Base-by-base conservation (phyloP, 2,329 filamentous ascomycete species). In the Penicillium vulpinum region DNA sequence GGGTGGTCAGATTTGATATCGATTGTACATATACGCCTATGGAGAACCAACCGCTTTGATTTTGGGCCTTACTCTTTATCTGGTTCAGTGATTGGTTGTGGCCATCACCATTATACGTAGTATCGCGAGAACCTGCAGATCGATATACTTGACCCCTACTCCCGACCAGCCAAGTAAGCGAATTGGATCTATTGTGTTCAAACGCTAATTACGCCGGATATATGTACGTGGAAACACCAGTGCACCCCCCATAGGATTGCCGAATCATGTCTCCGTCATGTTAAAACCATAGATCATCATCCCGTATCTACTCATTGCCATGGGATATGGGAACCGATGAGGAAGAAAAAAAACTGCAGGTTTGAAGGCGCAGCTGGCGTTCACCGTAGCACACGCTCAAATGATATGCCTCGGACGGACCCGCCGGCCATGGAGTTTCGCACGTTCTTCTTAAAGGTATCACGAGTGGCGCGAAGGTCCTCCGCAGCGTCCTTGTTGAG, bases 401-500 rank as follows among this genome's bases (percentile, higher is more conserved):
- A 99, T 7, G 77, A 74, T 65, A 87, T 81, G 3, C 87, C 88
- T 74, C 86, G 87, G 39, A 97, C 87, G 0, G 78, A 78, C 7
- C 92, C 91, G 51, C 94, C 94, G 4, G 80, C 81, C 90, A 99
- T 96, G 7, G 91, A 84, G 22, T 82, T 83, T 68, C 90, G 85
- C 38, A 97, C 94, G 70, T 97, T 97, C 59, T 91, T 83, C 82
- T 92, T 94, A 78, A 99, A 99, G 29, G 82, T 85, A 52, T 97
- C 94, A 36, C 92, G 81, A 75, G 94, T 96, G 46, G 82, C 82
- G 68, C 93, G 87, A 66, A 99, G 80, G 71, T 97, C 94, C 60
- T 97, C 92, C 4, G 94, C 94, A 0, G 94, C 94, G 70, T 97
- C 93, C 81, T 99, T 97, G 78, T 99, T 99, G 59, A 99, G 80